Evolutionary conservation across 2,329 filamentous ascomycete species (phyloP).

Genomic region (Colletotrichum sublineola): DNA sequence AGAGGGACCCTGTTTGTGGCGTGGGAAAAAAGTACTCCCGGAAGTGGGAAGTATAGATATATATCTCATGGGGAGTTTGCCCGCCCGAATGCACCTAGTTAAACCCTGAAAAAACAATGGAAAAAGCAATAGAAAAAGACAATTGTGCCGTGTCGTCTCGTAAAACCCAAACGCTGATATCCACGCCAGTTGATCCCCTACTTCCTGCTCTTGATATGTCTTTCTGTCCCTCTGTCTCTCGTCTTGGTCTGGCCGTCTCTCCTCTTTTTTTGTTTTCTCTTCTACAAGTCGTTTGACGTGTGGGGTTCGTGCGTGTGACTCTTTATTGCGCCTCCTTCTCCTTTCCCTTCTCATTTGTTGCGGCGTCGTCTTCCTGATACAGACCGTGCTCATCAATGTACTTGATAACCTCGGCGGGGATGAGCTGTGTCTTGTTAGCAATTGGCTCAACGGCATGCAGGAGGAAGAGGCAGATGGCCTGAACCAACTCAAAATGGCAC

Average conservation of each 20-base stretch:
- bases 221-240: conserved; percentile 2
- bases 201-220: conserved; percentile 5
- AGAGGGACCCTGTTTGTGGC: conserved; percentile 16
- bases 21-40: conserved; percentile 24
- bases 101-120: conserved; percentile 5
- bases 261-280: conserved; percentile 13
- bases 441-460: background rate
- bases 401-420: conserved; percentile 79
- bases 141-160: conserved; percentile 23
- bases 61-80: conserved; percentile 7
- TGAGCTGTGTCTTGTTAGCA: conserved; percentile 84
- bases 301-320: background rate
- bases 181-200: conserved; percentile 25
- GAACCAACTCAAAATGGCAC: background rate
- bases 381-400: conserved; percentile 78
- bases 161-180: conserved; percentile 40
- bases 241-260: conserved; percentile 5
- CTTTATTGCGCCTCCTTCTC: conserved; percentile 36
- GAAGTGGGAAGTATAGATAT: conserved; percentile 22
- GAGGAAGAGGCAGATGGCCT: background rate
- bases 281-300: background rate
- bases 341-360: conserved; percentile 38
- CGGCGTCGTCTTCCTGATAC: conserved; percentile 64
- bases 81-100: conserved; percentile 23
- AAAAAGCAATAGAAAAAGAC: conserved; percentile 1